Evolutionary conservation across 2,329 filamentous ascomycete genomes (phyloP), one percentile per base, ranked within the genome.

Genomic region (Pseudogymnoascus sp.): DNA sequence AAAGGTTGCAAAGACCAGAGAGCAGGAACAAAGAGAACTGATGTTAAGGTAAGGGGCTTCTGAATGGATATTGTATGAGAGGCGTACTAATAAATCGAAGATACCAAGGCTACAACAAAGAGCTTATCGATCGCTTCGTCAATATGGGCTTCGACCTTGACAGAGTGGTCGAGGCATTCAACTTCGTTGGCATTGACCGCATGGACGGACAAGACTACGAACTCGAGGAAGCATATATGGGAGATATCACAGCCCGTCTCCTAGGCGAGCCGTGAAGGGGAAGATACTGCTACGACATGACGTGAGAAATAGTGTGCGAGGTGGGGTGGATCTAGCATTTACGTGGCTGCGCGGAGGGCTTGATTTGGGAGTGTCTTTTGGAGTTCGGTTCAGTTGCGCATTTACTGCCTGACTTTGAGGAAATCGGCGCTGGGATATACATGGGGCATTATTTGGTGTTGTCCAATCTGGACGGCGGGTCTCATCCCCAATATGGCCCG

Each of bases 91-190:
- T 35, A 35, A 22, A n/a, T n/a, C 8, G 65, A 68, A 93, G 89
- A 66, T 97, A 96, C 72, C 84, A 89, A 67, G 93, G 95, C 2
- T 98, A 96, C 76, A 93, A 92, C 76, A 89, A 88, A 71, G 83
- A 89, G 33, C 81, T 97, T 41, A 85, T 98, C 67, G 87, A 95
- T 71, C 84, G 89, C 4, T 98, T 98, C 70, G 86, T 90, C 14
- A 84, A 81, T 70, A 98, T 98, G 93, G 93, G 93, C 10, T 98
- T 98, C 70, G 87, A 91, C 63, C 83, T 96, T 1, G 89, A 93
- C 59, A 82, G 84, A n/a, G 91, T 98, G 1, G 91, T 97, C 0
- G 84, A 89, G 8, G 90, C 91, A 0, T 96, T 97, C 71, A 82
- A 88, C 61, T 89, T 84, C 65, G 87, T 95, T 6, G 89, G 90